A percentile compares a stretch with the other conserved stretches of the same genome.
phyloP scores from a whole-genome alignment of 2,329 filamentous ascomycete species.

The Arthrobotrys iridis region DNA sequence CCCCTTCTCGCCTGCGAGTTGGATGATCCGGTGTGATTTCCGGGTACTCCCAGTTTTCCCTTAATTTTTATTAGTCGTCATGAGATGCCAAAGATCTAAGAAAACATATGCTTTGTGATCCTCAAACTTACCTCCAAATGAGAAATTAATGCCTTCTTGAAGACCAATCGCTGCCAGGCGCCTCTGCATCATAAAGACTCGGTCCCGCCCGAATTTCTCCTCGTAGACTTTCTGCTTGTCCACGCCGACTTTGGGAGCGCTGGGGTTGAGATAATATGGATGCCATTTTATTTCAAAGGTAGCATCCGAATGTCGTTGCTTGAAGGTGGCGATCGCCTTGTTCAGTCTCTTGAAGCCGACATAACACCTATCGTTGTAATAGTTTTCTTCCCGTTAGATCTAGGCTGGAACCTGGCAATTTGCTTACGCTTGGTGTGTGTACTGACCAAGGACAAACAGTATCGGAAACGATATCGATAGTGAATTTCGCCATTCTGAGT shows the following conservation, averaged over 20 bases:
- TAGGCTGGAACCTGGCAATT: neutral
- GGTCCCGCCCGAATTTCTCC: conserved; percentile 72
- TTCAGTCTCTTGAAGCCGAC: conserved; percentile 80
- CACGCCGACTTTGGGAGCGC: conserved; percentile 66
- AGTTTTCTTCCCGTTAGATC: too few relatives aligned
- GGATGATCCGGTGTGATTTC: conserved; percentile 79
- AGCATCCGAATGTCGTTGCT: conserved; percentile 71
- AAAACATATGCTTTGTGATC: too few relatives aligned
- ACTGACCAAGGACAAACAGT: conserved; percentile 75
- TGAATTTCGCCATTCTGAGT: conserved; percentile 74
- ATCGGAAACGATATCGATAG: conserved; percentile 82
- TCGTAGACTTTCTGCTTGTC: conserved; percentile 70
- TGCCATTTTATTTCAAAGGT: conserved; percentile 79
- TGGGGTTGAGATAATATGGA: conserved; percentile 82
- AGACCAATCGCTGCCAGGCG: conserved; percentile 70
- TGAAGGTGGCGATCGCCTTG: conserved; percentile 75
- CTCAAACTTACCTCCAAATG: conserved; percentile 71
- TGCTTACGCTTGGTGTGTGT: neutral
- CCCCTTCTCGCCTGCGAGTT: conserved; percentile 70
- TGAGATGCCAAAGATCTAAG: too few relatives aligned
- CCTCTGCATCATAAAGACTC: conserved; percentile 68
- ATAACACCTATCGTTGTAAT: conserved; percentile 66
- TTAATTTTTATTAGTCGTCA: conserved; percentile 12
- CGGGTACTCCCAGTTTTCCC: conserved; percentile 74
- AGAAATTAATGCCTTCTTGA: conserved; percentile 77